These are phyloP conservation scores for Cylindrotheca closterium DNA, from an alignment of 108 stramenopile species.

Conservation along the genomic window DNA sequence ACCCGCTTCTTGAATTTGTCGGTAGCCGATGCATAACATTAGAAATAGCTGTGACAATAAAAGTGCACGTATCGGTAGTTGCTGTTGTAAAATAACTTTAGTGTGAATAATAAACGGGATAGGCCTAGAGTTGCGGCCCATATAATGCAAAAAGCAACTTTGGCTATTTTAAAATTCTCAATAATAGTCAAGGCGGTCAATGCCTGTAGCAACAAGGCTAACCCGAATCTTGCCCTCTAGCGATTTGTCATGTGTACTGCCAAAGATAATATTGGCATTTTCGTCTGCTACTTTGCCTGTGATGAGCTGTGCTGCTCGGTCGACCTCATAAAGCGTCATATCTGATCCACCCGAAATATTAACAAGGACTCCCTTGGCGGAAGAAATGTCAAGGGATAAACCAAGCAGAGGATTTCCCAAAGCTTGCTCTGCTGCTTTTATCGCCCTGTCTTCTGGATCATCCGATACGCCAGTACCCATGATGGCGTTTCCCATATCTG, in stretches of 20 bases:
- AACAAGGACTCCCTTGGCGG: conserved; percentile 78
- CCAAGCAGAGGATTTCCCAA: conserved; percentile 75
- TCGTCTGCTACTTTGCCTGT: conserved; percentile 46
- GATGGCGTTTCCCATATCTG: conserved; percentile 78
- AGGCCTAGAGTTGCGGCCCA: too few relatives aligned
- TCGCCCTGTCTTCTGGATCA: conserved; percentile 62
- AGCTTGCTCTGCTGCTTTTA: conserved; percentile 73
- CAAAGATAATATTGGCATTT: conserved; percentile 83
- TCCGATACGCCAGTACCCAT: conserved; percentile 69
- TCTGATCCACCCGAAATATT: conserved; percentile 64
- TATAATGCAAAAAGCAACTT: too few relatives aligned
- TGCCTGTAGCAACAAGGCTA: conserved; percentile 76
- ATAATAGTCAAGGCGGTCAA: conserved; percentile 22
- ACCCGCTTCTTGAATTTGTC: conserved; percentile 51
- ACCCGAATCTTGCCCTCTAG: conserved; percentile 70
- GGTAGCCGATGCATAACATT: conserved; percentile 4
- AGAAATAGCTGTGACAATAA: too few relatives aligned
- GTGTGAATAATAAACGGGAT: too few relatives aligned
- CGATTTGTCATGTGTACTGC: conserved; percentile 60
- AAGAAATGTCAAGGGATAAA: conserved; percentile 55
- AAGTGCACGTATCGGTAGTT: too few relatives aligned
- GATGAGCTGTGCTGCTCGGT: conserved; percentile 43
- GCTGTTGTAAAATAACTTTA: too few relatives aligned
- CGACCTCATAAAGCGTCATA: conserved; percentile 53
- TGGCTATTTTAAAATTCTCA: too few relatives aligned